phyloP scores from a whole-genome alignment of 768 basidiomycete genomes.

The Lactifluus volemus region DNA sequence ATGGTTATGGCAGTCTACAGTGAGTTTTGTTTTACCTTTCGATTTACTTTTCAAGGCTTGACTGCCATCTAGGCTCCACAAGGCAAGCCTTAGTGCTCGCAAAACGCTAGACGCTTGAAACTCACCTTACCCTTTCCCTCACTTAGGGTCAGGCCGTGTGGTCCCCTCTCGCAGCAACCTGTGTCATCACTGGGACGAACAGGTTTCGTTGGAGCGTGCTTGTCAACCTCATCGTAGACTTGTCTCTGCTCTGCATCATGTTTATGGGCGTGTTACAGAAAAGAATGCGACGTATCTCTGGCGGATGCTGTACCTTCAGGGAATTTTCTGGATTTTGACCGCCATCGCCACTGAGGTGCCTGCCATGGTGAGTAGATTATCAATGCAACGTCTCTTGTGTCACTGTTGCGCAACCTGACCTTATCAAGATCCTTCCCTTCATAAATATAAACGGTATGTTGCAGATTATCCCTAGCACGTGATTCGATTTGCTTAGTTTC shows the following conservation, averaged over 20 bases:
- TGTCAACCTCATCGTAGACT: constrained; percentile 13
- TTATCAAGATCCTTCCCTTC: constrained; percentile 10
- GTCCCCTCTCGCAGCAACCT: neutral
- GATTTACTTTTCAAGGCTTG: neutral
- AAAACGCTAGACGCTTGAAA: too few relatives aligned
- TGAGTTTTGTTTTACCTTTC: neutral
- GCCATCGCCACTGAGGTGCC: constrained; percentile 11
- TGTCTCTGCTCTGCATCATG: constrained; percentile 14
- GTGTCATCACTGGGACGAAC: constrained; percentile 7
- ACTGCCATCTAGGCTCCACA: neutral
- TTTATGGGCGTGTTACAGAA: constrained; percentile 13
- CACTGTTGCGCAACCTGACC: neutral
- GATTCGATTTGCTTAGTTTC: neutral
- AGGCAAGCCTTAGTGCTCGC: neutral
- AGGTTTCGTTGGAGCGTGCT: constrained; percentile 15
- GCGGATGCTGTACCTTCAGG: constrained; percentile 18
- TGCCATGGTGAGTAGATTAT: constrained; percentile 8
- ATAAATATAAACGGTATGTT: constrained; percentile 14
- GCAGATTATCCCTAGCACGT: neutral
- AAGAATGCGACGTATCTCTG: constrained; percentile 16
- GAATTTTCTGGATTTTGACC: constrained; percentile 13
- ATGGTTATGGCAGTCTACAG: constrained; percentile 2
- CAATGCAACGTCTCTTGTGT: neutral
- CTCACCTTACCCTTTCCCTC: neutral
- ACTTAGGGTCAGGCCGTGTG: constrained; percentile 1